Percentiles rank a stretch among this genome's conserved stretches.
Evolutionary conservation across 257 asterid genomes (phyloP).

Genomic region (Nicotiana noctiflora): DNA sequence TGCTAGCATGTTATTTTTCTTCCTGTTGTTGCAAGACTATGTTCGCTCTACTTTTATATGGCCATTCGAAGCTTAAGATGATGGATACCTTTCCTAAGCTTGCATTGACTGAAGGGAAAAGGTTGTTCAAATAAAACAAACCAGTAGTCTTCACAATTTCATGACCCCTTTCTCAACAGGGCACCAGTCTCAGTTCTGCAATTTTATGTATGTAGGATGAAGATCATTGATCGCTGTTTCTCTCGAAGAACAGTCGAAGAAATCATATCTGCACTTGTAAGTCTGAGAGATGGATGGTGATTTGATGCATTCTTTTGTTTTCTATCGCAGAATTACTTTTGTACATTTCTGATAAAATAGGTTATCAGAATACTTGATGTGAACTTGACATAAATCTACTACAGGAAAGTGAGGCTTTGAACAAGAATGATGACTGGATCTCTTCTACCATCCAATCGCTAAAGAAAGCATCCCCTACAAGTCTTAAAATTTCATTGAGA

Average conservation of each 20-base stretch:
- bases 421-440: conserved; percentile 59
- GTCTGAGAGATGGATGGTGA: conserved; percentile 13
- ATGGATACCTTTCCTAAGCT: neutral
- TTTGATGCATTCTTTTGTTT: neutral
- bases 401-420: conserved; percentile 51
- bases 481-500: conserved; percentile 87
- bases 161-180: neutral
- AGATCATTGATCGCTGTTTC: conserved; percentile 54
- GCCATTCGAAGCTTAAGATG: neutral
- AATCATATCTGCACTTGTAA: conserved; percentile 63
- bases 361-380: neutral
- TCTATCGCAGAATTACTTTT: neutral
- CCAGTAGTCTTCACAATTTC: neutral
- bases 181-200: neutral
- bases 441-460: conserved; percentile 55
- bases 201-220: conserved; percentile 42
- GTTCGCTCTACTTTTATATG: neutral
- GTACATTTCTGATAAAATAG: neutral
- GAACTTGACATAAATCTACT: conserved; percentile 8
- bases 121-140: neutral
- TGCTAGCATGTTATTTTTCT: neutral
- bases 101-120: neutral
- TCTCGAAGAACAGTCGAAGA: conserved; percentile 72
- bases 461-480: conserved; percentile 79
- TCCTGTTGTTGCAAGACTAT: neutral